Base-by-base conservation (phyloP, 331 rosid genomes). In the Cydonia oblonga region DNA sequence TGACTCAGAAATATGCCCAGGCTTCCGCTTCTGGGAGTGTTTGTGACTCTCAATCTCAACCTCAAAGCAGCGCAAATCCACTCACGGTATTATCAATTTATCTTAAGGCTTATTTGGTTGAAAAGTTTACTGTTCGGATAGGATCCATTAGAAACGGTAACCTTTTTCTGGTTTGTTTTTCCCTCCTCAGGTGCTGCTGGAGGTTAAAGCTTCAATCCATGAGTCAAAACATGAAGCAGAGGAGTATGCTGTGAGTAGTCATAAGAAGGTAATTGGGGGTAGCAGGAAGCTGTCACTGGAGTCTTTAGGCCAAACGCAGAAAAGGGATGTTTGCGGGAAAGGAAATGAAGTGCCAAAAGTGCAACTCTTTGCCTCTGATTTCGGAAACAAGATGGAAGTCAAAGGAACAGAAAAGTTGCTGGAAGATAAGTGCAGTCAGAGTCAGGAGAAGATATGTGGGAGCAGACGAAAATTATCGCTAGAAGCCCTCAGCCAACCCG, bases 1-100 rank as follows among this genome's bases (percentile, higher is more conserved):
- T 82, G 84, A 75, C 81, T 20, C 67, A 75, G 76, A 82, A 76
- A 76, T 75, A 75, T 75, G 84, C 83, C 38, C 66, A 18, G 62
- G 70, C 54, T 30, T 75, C 76, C 9, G 78, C 72, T 62, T 14
- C 58, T 66, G 80, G 74, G 60, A 68, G 24, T 33, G 71, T 57
- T 56, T 74, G 76, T 30, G 64, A 69, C 26, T 42, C 59, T 63
- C 72, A 26, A 19, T 53, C 16, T 63, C 72, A 22, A 23, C 38
- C 26, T 63, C 54, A 64, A 18, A 26, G 60, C 59, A 5, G 25
- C 11, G 58, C 77, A 35, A 65, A 51, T 46, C 54, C 67, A 64
- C 51, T 5, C 63, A 13, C 19, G 42, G 85, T 82, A 82, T 9
- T 62, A 28, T 71, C 30, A 60, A 7, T 60, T 60, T 6, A 12